Evolutionary conservation across 1,284 basidiomycete genomes (phyloP), one percentile per base, ranked within the genome.

Genomic region (Anthracocystis walkeri): DNA sequence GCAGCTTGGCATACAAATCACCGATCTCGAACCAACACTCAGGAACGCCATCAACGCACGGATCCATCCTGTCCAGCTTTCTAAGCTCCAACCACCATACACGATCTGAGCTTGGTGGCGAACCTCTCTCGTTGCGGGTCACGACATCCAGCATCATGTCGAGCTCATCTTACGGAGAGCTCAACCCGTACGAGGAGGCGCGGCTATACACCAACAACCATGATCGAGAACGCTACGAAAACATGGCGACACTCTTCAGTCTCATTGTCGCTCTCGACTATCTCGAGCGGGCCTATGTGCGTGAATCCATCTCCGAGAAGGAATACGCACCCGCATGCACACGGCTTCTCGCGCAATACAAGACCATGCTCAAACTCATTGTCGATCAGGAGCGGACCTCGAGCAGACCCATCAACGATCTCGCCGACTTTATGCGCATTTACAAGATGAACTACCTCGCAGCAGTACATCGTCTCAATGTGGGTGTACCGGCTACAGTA

Each of bases 261-360:
- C 92, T 98, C 80, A 91, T 97, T 66, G 92, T 96, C 56, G 90
- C 92, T 1, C 88, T 99, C 27, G 95, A 98, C 83, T 97, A 95
- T 83, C 90, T 98, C 27, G 96, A 99, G 85, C 89, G 94, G 40
- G 96, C 95, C 4, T 99, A 97, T 85, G 92, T 99, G 33, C 90
- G 95, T 35, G 52, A 98, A 87, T 91, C 92, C 0, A 92, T 98
- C 60, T 91, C 90, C 20, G 92, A 94, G 10, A 91, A 91, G 55
- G 93, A 97, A 92, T 99, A 99, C 86, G 95, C 94, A 64, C 95
- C 94, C 64, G 94, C 94, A 73, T 99, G 96, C 85, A 94, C 93
- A 18, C 89, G 93, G 49, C 87, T 99, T 20, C 87, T 99, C 10
- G 93, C 93, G 16, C 95, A 98, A 86, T 98, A 95, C 88, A 97